A percentile compares a stretch with the other conserved stretches of the same genome.
Conservation (phyloP, 2,329 filamentous ascomycete genomes). For the Fusarium nygamai region DNA sequence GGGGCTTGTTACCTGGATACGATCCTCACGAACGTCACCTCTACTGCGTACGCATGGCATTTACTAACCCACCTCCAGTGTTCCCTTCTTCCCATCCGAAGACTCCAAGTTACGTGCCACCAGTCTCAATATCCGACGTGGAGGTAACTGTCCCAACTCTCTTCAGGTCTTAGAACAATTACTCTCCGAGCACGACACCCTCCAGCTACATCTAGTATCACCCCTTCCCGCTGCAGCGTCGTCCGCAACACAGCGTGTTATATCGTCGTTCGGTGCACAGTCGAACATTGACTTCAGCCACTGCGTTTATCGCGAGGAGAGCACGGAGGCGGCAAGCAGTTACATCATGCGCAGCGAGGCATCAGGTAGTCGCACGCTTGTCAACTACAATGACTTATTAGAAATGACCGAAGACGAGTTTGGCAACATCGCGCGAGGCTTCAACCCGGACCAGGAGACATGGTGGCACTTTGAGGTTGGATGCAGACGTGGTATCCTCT, state of each 20-base stretch:
- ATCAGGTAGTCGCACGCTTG: constrained; percentile 72
- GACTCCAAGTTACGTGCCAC: constrained; percentile 78
- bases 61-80: constrained; percentile 53
- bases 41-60: not conserved
- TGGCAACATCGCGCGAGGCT: constrained; percentile 50
- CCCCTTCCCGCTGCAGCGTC: constrained; percentile 65
- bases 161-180: constrained; percentile 77
- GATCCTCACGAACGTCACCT: constrained; percentile 66
- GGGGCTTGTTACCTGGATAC: constrained; percentile 78
- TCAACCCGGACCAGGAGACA: constrained; percentile 50
- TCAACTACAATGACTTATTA: constrained; percentile 73
- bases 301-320: constrained; percentile 68
- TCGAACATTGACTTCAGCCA: constrained; percentile 59
- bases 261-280: constrained; percentile 60
- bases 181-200: constrained; percentile 44
- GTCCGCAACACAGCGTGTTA: constrained; percentile 61
- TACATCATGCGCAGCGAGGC: constrained; percentile 72
- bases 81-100: constrained; percentile 73
- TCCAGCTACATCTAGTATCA: constrained; percentile 58
- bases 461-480: constrained; percentile 81
- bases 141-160: constrained; percentile 78
- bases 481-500: not conserved
- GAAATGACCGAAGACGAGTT: constrained; percentile 76
- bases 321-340: constrained; percentile 69
- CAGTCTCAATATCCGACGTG: constrained; percentile 66